A percentile compares a stretch with the other conserved stretches of the same genome.
phyloP scores from a whole-genome alignment of 169 alveolate species.

The Plasmodium adleri region DNA sequence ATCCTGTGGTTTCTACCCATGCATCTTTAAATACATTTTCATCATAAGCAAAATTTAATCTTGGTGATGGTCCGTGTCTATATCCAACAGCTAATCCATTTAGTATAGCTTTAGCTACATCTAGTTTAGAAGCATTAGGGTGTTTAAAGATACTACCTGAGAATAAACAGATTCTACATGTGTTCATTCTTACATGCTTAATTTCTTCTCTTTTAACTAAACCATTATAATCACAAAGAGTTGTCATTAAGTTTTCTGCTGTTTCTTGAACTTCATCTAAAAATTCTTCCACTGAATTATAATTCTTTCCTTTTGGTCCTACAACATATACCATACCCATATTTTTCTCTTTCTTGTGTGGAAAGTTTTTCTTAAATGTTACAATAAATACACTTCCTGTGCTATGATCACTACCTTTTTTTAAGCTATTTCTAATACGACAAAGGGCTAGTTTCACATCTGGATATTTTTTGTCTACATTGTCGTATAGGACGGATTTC shows the following conservation, averaged over 20 bases:
- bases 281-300: conserved; percentile 77
- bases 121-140: conserved; percentile 80
- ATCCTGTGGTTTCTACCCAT: conserved; percentile 75
- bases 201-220: conserved; percentile 85
- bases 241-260: conserved; percentile 87
- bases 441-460: conserved; percentile 73
- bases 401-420: conserved; percentile 37
- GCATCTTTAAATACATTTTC: conserved; percentile 83
- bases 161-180: conserved; percentile 83
- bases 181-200: conserved; percentile 78
- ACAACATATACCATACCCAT: conserved; percentile 83
- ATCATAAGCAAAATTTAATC: conserved; percentile 87
- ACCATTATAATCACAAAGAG: conserved; percentile 89
- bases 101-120: conserved; percentile 81
- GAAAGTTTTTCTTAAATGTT: conserved; percentile 71
- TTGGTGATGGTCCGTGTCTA: conserved; percentile 89
- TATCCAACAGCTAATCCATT: conserved; percentile 87
- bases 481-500: conserved; percentile 57
- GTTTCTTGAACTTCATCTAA: conserved; percentile 80
- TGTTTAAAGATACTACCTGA: conserved; percentile 80
- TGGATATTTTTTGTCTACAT: conserved; percentile 64
- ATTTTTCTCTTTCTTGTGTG: conserved; percentile 78
- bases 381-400: conserved; percentile 76
- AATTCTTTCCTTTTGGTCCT: conserved; percentile 83
- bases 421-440: conserved; percentile 49